Percentiles rank a stretch among this genome's conserved stretches.
phyloP scores from a whole-genome alignment of 2,329 filamentous ascomycete species.

The Monosporascus sp. region DNA sequence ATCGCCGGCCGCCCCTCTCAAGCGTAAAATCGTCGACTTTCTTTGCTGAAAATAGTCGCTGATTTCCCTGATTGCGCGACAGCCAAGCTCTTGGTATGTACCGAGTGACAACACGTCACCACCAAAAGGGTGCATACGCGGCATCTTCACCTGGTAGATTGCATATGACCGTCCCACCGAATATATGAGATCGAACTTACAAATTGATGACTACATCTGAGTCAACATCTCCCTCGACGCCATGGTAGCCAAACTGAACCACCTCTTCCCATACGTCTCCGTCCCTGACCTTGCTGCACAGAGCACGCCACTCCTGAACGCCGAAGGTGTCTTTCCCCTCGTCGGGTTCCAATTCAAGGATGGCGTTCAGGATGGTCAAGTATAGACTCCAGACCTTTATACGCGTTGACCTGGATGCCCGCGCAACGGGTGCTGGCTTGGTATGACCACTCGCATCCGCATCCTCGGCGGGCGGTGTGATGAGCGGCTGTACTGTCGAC shows the following conservation, averaged over 20 bases:
- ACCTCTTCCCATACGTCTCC: constrained; percentile 95
- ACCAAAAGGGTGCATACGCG: no score
- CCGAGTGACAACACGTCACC: no score
- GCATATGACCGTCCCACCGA: no score
- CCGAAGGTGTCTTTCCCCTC: constrained; percentile 89
- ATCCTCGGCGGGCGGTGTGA: constrained; percentile 52
- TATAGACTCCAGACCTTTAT: constrained; percentile 98
- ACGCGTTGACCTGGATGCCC: constrained; percentile 73
- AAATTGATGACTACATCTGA: constrained; percentile 89
- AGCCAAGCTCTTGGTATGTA: no score
- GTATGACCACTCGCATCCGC: constrained; percentile 38
- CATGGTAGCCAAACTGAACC: constrained; percentile 79
- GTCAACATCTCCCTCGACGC: constrained; percentile 84
- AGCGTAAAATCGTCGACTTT: no score
- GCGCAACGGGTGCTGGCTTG: constrained; percentile 68
- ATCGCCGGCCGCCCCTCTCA: no score
- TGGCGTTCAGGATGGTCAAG: constrained; percentile 84
- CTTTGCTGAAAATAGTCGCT: no score
- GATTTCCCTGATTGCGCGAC: no score
- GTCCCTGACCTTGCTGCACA: constrained; percentile 80
- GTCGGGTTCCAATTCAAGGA: constrained; percentile 81
- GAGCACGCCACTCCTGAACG: constrained; percentile 72
- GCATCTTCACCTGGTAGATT: no score
- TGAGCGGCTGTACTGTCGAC: constrained; percentile 76
- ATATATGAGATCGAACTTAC: constrained; percentile 41